Base-by-base conservation (phyloP, 208 protist genomes). In the Crithidia fasciculata region DNA sequence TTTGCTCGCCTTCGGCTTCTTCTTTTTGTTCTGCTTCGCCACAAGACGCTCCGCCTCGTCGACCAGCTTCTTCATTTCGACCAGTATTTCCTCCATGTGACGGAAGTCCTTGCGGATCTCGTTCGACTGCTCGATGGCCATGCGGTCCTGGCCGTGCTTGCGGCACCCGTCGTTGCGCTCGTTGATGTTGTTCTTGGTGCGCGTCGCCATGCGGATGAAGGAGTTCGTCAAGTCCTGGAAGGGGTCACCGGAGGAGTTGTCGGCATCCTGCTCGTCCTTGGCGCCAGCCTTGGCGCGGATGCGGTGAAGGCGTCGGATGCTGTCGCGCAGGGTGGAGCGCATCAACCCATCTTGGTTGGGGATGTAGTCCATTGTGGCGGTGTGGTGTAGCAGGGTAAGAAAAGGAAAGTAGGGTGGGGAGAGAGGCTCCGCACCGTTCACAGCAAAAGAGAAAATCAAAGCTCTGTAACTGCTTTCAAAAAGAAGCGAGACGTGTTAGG, bases 301-400 rank as follows among this genome's bases (percentile, higher is more conserved):
- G 36, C 78, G 69, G 45, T 84, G 83, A 37, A 93, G 74, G 10
- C 88, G 85, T 19, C 80, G 84, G 45, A 93, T 91, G 54, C 81
- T 90, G 56, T 93, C 88, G 8, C 88, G 88, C 66, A 93, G 74
- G n/a, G 77, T 89, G 12, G 88, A 87, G 41, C 86, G 80, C 83
- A 84, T 87, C 67, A 93, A 45, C 55, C 83, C 88, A 77, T 90
- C 85, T 10, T 61, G 77, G 66, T 76, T 91, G 41, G 88, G 88
- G 16, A 93, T 58, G 71, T 84, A 90, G 41, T 86, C 60, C 16
- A 76, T 59, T 72, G 83, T 83, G 16, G 39, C 28, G 28, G 28
- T 28, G 28, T 28, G 28, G 28, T 1, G 28, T 28, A 28, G 28
- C 28, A 28, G 28, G 28, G 28, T 28, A 28, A 28, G 28, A 28